Percentiles rank a stretch among this genome's conserved stretches.
Evolutionary conservation across 345 rosid genomes (phyloP).

Genomic region (Arabidopsis arenosa): DNA sequence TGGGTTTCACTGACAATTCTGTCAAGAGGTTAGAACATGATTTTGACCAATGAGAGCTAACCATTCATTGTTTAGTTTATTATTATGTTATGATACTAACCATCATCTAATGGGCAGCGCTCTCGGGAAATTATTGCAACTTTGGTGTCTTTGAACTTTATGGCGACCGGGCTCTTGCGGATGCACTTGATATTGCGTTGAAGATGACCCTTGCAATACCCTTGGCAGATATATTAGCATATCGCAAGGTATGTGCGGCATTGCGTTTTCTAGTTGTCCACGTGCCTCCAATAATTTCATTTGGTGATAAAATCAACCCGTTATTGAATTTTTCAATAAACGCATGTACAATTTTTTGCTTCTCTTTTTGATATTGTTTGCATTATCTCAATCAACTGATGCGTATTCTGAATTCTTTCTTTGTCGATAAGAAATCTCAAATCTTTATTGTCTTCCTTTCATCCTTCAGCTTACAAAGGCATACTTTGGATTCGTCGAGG

Average conservation of each 20-base stretch:
- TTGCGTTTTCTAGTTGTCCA: background rate
- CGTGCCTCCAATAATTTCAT: slow-evolving; percentile 1
- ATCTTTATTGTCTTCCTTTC: slow-evolving; percentile 17
- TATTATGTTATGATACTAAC: slow-evolving; percentile 7
- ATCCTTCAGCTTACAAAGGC: slow-evolving; percentile 90
- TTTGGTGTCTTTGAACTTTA: slow-evolving; percentile 98
- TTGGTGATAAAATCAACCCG: background rate
- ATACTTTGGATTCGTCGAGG: slow-evolving; percentile 94
- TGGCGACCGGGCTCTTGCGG: slow-evolving; percentile 96
- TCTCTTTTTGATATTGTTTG: background rate
- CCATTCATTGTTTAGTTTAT: slow-evolving; percentile 4
- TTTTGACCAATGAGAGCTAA: slow-evolving; percentile 27
- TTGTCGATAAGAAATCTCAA: slow-evolving; percentile 1
- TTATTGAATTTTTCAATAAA: background rate
- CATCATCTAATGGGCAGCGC: slow-evolving; percentile 62
- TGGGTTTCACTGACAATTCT: slow-evolving; percentile 94
- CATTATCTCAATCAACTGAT: slow-evolving; percentile 8
- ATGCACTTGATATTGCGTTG: slow-evolving; percentile 88
- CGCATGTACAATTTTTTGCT: too few species aligned
- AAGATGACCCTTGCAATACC: slow-evolving; percentile 95
- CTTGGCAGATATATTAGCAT: slow-evolving; percentile 88
- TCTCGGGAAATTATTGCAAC: slow-evolving; percentile 91
- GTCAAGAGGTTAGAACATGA: slow-evolving; percentile 74
- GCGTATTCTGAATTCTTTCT: slow-evolving; percentile 4
- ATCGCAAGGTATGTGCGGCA: slow-evolving; percentile 67